Evolutionary conservation across 805 yeast genomes (phyloP).

Genomic region (Blastobotrys terrestris): DNA sequence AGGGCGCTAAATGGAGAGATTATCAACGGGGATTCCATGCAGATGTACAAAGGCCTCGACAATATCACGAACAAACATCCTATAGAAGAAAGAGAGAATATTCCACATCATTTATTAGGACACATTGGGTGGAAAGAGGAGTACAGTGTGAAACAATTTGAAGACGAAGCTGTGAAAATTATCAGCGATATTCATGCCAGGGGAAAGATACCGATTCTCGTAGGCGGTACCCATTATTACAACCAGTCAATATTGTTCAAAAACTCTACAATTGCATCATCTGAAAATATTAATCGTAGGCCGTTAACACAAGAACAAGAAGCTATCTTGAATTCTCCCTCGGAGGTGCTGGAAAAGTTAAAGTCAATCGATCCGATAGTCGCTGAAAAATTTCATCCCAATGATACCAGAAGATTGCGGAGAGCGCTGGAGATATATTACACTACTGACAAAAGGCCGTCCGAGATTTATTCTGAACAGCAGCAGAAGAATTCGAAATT

Average conservation of each 20-base stretch:
- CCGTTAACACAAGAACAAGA: slow-evolving; percentile 31
- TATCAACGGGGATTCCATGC: slow-evolving; percentile 97
- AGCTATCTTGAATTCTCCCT: slow-evolving; percentile 44
- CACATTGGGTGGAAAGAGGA: slow-evolving; percentile 77
- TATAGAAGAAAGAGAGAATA: slow-evolving; percentile 58
- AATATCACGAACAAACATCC: slow-evolving; percentile 93
- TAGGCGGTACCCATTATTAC: slow-evolving; percentile 96
- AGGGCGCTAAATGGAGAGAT: slow-evolving; percentile 74
- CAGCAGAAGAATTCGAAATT: slow-evolving; percentile 28
- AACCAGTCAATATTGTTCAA: slow-evolving; percentile 69
- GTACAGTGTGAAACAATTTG: slow-evolving; percentile 74
- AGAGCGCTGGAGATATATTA: slow-evolving; percentile 78
- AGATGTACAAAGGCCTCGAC: slow-evolving; percentile 69
- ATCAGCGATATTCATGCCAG: slow-evolving; percentile 59
- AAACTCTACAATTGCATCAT: slow-evolving; percentile 53
- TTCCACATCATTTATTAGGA: slow-evolving; percentile 83
- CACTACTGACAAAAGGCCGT: slow-evolving; percentile 59
- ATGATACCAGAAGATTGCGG: slow-evolving; percentile 70
- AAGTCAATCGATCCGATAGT: slow-evolving; percentile 59
- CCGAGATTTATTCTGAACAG: slow-evolving; percentile 66
- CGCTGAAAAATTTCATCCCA: slow-evolving; percentile 83
- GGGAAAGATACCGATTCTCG: slow-evolving; percentile 76
- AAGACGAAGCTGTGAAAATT: slow-evolving; percentile 54
- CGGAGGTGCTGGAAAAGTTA: slow-evolving; percentile 41
- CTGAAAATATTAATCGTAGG: slow-evolving; percentile 4